These are phyloP conservation scores for Cladosporium cucumerinum DNA, from an alignment of 2,329 filamentous ascomycete species.

Conservation along the genomic window DNA sequence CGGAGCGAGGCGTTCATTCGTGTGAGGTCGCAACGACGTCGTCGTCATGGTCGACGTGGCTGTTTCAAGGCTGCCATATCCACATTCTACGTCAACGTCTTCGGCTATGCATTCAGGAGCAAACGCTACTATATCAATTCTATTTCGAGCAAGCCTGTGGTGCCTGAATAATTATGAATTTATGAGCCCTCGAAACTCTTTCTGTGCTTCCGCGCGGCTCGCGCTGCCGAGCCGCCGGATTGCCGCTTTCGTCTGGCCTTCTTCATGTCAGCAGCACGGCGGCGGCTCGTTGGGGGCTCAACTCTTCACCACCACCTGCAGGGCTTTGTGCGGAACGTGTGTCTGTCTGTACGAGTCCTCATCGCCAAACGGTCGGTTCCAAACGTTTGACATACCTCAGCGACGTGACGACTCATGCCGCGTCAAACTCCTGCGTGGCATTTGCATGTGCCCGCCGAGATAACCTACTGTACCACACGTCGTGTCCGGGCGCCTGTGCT, in stretches of 20 bases:
- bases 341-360: neutral
- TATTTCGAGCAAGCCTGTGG: neutral
- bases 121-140: neutral
- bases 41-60: constrained; percentile 5
- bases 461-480: neutral
- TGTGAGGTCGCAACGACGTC: neutral
- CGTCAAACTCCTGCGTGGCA: constrained; percentile 5
- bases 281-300: constrained; percentile 8
- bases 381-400: neutral
- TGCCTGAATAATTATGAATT: neutral
- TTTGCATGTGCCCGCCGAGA: neutral
- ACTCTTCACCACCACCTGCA: neutral
- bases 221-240: constrained; percentile 1
- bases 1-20: neutral
- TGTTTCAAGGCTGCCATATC: neutral
- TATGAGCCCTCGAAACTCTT: neutral
- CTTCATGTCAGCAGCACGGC: neutral
- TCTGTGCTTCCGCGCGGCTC: neutral
- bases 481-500: neutral
- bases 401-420: constrained; percentile 14
- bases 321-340: constrained; percentile 1
- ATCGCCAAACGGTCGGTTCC: constrained; percentile 11
- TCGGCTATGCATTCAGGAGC: neutral
- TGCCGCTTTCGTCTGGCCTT: neutral
- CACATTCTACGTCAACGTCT: neutral